These are phyloP conservation scores for Adiantum capillusveneris DNA, from an alignment of 75 land plant species.

Conservation along the genomic window DNA sequence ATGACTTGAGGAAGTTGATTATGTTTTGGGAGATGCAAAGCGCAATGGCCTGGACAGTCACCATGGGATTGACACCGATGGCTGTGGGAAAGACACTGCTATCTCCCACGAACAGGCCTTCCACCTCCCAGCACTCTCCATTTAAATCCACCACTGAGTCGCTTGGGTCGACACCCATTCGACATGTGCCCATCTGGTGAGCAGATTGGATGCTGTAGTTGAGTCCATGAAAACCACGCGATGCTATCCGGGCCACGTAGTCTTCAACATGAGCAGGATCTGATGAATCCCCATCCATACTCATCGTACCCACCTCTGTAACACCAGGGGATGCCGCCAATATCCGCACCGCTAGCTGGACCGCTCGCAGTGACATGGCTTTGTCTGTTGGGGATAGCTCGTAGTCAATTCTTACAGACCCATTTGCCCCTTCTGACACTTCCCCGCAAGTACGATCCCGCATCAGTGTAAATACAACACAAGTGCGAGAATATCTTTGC, in stretches of 20 bases:
- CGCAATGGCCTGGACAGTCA: conserved; percentile 20
- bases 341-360: conserved; percentile 26
- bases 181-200: conserved; percentile 29
- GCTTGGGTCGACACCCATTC: conserved; percentile 11
- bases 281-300: conserved; percentile 12
- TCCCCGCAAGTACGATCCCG: conserved; percentile 50
- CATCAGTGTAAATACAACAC: conserved; percentile 41
- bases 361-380: conserved; percentile 35
- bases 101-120: conserved; percentile 20
- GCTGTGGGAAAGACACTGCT: conserved; percentile 23
- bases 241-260: conserved; percentile 35
- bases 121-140: conserved; percentile 21
- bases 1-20: conserved; percentile 15
- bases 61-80: conserved; percentile 22
- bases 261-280: conserved; percentile 30
- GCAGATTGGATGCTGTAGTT: not conserved
- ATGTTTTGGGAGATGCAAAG: conserved; percentile 30
- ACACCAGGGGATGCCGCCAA: conserved; percentile 22
- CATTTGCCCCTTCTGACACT: conserved; percentile 22
- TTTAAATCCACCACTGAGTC: conserved; percentile 10
- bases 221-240: conserved; percentile 24
- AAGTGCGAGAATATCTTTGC: conserved; percentile 43
- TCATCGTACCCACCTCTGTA: conserved; percentile 18
- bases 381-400: conserved; percentile 25
- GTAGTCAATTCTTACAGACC: conserved; percentile 37